Base-by-base conservation (phyloP, 176 grass and related monocot genomes). In the Tuctoria greenei region DNA sequence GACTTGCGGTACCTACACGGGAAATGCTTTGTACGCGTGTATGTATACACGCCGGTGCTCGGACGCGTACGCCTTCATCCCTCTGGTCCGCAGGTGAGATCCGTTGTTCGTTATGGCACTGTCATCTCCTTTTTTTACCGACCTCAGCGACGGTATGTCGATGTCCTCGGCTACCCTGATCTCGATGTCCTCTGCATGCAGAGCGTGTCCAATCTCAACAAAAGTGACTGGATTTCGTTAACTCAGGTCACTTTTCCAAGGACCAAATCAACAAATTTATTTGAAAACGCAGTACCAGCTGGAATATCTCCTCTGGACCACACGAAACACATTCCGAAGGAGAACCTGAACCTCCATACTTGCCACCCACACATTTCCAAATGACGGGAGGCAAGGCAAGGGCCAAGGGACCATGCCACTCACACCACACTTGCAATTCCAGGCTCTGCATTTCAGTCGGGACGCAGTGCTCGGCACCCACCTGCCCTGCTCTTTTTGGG, bases 71-170 rank as follows among this genome's bases (percentile, higher is more conserved):
- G 54, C 9, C 39, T 5, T 36, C 52, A 31, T 3, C 5, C 37
- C 10, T 12, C 10, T 12, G 74, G 42, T 34, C 21, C 26, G 52
- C 20, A 24, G 57, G 7, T 58, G 71, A 82, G 81, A 83, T 83
- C 26, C n/a, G 16, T 77, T 54, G 41, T 44, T 34, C 31, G 31
- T 31, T 31, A 31, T 31, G 1, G 31, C 31, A 31, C 31, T 31
- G 3, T 31, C 31, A 3, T 31, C 31, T 44, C 31, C n/a, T 42
- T 66, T 20, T 5, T 45, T 40, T 47, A 67, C 38, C 51, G 17
- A 49, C 18, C 51, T 42, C 10, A 8, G 1, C 4, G 4, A 17
- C 6, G 26, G 50, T 58, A 59, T 75, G 25, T 74, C 11, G 1
- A 17, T 57, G 37, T 82, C 20, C 17, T 57, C 17, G 56, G 14